phyloP scores from a whole-genome alignment of 2,329 filamentous ascomycete genomes.

The Ceratocystis diversiconidia region DNA sequence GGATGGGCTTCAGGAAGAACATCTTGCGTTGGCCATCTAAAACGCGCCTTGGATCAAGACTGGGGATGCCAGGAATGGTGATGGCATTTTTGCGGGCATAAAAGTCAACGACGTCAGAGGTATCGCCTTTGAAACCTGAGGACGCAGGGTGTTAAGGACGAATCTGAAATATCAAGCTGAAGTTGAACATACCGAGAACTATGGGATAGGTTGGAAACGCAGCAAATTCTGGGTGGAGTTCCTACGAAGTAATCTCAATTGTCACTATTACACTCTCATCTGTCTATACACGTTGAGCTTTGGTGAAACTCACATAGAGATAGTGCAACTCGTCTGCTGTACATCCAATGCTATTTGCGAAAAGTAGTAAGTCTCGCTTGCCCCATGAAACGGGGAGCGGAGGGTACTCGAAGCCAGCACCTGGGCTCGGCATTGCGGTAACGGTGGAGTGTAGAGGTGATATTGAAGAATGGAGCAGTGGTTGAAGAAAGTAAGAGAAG shows the following conservation, averaged over 20 bases:
- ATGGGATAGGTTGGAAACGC: slow-evolving; percentile 83
- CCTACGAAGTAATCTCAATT: slow-evolving; percentile 34
- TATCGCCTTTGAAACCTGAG: slow-evolving; percentile 59
- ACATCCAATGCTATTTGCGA: slow-evolving; percentile 77
- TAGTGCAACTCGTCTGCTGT: slow-evolving; percentile 83
- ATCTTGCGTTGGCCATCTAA: slow-evolving; percentile 77
- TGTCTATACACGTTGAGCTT: not conserved
- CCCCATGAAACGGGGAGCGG: slow-evolving; percentile 64
- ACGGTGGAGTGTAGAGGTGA: not conserved
- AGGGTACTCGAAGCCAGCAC: slow-evolving; percentile 68
- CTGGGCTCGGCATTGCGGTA: slow-evolving; percentile 30
- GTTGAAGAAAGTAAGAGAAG: not conserved
- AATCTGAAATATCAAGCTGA: not conserved
- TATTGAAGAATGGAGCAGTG: not conserved
- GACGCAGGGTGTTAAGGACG: slow-evolving; percentile 10
- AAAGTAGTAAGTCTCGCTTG: slow-evolving; percentile 77
- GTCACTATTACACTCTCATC: not conserved
- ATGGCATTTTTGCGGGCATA: slow-evolving; percentile 53
- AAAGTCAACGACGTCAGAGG: slow-evolving; percentile 71
- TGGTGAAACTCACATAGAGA: slow-evolving; percentile 54
- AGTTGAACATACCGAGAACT: slow-evolving; percentile 48
- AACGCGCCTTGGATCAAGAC: slow-evolving; percentile 58
- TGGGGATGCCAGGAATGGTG: slow-evolving; percentile 61
- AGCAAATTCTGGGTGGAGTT: slow-evolving; percentile 72
- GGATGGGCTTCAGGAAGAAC: slow-evolving; percentile 61